These are phyloP conservation scores for Fusarium concolor DNA, from an alignment of 2,329 filamentous ascomycete genomes.

Conservation along the genomic window DNA sequence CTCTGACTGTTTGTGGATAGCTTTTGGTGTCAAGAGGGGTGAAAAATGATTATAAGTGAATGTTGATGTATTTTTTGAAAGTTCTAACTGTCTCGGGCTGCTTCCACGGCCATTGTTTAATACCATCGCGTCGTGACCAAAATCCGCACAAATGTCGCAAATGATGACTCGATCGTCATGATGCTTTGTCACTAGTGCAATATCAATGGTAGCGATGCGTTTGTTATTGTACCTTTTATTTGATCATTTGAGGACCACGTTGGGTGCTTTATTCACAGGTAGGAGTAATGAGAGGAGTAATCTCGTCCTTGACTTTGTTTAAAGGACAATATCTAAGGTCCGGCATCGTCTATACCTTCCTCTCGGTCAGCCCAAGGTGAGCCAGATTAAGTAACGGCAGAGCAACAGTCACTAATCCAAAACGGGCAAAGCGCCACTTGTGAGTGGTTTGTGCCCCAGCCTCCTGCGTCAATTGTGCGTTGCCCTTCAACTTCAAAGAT, in stretches of 20 bases:
- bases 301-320: neutral
- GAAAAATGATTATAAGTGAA: neutral
- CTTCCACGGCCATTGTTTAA: constrained; percentile 33
- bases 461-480: constrained; percentile 10
- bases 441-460: constrained; percentile 5
- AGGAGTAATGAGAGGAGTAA: neutral
- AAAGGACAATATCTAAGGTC: neutral
- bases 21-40: neutral
- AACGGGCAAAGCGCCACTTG: constrained; percentile 4
- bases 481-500: neutral
- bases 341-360: neutral
- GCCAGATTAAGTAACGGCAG: neutral
- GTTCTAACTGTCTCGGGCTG: constrained; percentile 10
- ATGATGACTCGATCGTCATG: constrained; percentile 29
- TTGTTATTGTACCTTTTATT: neutral
- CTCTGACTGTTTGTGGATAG: neutral
- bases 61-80: constrained; percentile 1
- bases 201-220: constrained; percentile 5
- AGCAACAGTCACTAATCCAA: neutral
- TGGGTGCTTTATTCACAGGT: neutral
- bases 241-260: neutral
- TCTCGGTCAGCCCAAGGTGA: constrained; percentile 7
- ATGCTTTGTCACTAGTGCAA: constrained; percentile 32
- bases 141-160: constrained; percentile 54
- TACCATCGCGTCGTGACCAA: constrained; percentile 36